Evolutionary conservation across 257 asterid genomes (phyloP), one percentile per base, ranked within the genome.

Genomic region (Thymus mandschuricus): DNA sequence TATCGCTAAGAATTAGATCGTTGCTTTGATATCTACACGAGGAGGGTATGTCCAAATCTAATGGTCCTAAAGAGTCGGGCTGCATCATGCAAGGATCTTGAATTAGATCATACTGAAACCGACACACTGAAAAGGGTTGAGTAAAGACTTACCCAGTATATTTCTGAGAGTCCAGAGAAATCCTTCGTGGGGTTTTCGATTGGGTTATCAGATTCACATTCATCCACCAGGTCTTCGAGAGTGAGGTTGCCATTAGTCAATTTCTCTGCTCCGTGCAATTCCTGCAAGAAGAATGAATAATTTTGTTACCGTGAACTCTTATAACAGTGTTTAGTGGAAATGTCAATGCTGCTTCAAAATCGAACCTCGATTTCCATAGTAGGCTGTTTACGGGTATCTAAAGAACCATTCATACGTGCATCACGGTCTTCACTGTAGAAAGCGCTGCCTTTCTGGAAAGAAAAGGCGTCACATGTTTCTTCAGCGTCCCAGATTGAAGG

Each of bases 31-130:
- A 88, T 95, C 95, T 92, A 88, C 90, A 82, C 8, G 98, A 78
- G 80, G 93, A 78, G 80, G 93, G 85, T 68, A 88, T 71, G 68
- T 87, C 99, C 96, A 95, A 84, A 71, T 95, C 97, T 83, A 95
- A 79, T 15, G 91, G 86, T 77, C 99, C 99, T 85, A 95, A 81
- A 21, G 98, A 92, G 82, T 95, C 98, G 2, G 97, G 92, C 99
- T 95, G 98, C 80, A 74, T 56, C 61, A 69, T 57, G 12, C 57
- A 77, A 78, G 69, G 66, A 51, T 55, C 15, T 31, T 10, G 62
- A 72, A 82, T 79, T 57, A 77, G 76, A 71, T 75, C 43, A 71
- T 10, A 57, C 15, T 50, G 35, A 70, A 46, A 38, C 43, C 11
- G 9, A 27, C 21, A 15, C 2, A 21, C 21, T 21, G 21, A 21